Evolutionary conservation across 106 monocot species (phyloP), one percentile per base, ranked within the genome.

Genomic region (Dendrobium huoshanense): DNA sequence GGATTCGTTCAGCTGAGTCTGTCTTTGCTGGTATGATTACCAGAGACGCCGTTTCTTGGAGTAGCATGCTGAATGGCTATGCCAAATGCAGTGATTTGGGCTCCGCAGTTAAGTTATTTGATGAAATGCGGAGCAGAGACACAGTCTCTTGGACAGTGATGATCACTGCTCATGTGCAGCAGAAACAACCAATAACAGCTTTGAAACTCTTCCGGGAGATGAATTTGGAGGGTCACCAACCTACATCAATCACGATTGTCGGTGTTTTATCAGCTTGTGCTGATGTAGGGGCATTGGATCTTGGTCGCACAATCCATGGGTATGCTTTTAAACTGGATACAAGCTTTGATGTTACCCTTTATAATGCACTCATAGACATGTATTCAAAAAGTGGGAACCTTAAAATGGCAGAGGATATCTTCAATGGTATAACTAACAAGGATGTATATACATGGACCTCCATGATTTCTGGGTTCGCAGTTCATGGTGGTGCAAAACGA

Each of bases 341-440:
- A 2, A 44, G 56, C 19, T 72, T 72, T 22, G 80, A 85, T 77
- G 73, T 77, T n/a, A 86, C 82, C 33, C 80, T 84, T 42, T 55
- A 67, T 45, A 90, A 90, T 81, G 82, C 87, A 47, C 75, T 91
- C 15, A 78, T 89, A 65, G 91, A 91, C 81, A 91, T 89, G 91
- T 91, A 91, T 56, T 75, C 91, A n/a, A 91, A 89, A 77, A 85
- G 88, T 72, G 91, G 91, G 48, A 61, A 77, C 27, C 45, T 91
- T 11, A 61, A 82, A 8, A 77, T 54, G 42, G 91, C 88, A 11
- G 45, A 44, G 49, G 61, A 80, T 2, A 77, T 86, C n/a, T 91
- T 91, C n/a, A 9, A 82, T 5, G 75, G 15, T 16, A 68, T 80
- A 15, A 29, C 33, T 0, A 0, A 43, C 3, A 90, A 81, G 80